Base-by-base conservation (phyloP, 192 early-diverging fungal genomes). In the Backusella luteola region DNA sequence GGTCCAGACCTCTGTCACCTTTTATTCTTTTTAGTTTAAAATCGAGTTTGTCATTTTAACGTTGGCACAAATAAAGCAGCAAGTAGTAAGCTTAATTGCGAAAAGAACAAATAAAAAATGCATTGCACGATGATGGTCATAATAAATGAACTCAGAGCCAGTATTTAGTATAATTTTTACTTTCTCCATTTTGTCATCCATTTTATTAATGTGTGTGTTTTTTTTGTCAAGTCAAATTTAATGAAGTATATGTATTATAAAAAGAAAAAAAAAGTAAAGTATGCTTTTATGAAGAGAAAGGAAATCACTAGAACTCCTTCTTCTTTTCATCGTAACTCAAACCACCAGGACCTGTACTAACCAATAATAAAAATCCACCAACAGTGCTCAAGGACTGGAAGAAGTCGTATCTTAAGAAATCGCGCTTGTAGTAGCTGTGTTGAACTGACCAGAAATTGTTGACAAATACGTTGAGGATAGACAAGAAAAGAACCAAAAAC, bases 401-500 rank as follows among this genome's bases (percentile, higher is more conserved):
- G 82, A 99, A 99, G 85, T 99, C 97, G 82, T 98, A 99, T 83
- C 97, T 94, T 76, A 96, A 91, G 82, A 97, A 99, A 76, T 98
- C 97, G 82, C 93, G 87, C 79, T 94, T 93, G 3, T 91, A 90
- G 66, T 94, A 93, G 63, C 85, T 87, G 69, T 91, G 92, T 76
- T 95, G 93, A 63, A 97, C 90, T 95, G 92, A 89, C 97, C 97
- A 98, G 89, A 94, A 99, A 89, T 98, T 98, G 85, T 99, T 98
- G 68, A 98, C 89, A 14, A 95, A 79, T 49, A 99, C 87, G 82
- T 99, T 98, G 80, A 91, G 92, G 71, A 99, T 86, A 35, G 91
- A 93, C 70, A 99, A 78, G 76, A 99, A 91, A 34, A 95, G 82
- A 52, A 98, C 93, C 49, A 99, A 80, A 68, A 98, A 94, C 85